These are phyloP conservation scores for Neofusicoccum sp. DNA, from an alignment of 2,329 filamentous ascomycete species.

Conservation along the genomic window DNA sequence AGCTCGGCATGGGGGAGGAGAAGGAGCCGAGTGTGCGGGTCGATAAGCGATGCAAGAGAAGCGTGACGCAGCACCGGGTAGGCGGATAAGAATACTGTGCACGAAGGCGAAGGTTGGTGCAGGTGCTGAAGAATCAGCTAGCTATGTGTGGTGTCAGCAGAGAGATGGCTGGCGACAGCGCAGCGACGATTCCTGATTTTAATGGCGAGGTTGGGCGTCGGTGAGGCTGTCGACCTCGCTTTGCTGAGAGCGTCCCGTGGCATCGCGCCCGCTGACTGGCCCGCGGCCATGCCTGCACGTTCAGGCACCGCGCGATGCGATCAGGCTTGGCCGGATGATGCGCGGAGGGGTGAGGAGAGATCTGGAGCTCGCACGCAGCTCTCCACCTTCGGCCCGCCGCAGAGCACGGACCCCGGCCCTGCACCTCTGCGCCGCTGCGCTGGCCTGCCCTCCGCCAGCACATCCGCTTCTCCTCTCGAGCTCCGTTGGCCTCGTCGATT, in stretches of 20 bases:
- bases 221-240: slow-evolving; percentile 8
- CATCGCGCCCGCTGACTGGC: not conserved
- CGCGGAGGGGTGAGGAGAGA: slow-evolving; percentile 6
- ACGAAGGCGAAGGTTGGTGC: slow-evolving; percentile 7
- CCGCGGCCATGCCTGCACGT: not conserved
- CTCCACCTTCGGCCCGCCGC: slow-evolving; percentile 9
- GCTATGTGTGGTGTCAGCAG: slow-evolving; percentile 4
- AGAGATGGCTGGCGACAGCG: slow-evolving; percentile 12
- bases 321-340: slow-evolving; percentile 9
- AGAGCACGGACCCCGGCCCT: not conserved
- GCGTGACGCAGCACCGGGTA: not conserved
- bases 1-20: slow-evolving; percentile 8
- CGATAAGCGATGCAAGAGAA: not conserved
- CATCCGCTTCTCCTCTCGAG: no score
- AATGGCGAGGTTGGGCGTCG: slow-evolving; percentile 12
- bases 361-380: not conserved
- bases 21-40: not conserved
- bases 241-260: not conserved
- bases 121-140: not conserved
- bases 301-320: slow-evolving; percentile 5
- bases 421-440: no score
- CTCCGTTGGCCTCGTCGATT: no score
- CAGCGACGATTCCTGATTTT: slow-evolving; percentile 12
- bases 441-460: no score
- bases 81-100: slow-evolving; percentile 6